Base-by-base conservation (phyloP, 2,329 filamentous ascomycete genomes). In the Cladosporium colombiae region DNA sequence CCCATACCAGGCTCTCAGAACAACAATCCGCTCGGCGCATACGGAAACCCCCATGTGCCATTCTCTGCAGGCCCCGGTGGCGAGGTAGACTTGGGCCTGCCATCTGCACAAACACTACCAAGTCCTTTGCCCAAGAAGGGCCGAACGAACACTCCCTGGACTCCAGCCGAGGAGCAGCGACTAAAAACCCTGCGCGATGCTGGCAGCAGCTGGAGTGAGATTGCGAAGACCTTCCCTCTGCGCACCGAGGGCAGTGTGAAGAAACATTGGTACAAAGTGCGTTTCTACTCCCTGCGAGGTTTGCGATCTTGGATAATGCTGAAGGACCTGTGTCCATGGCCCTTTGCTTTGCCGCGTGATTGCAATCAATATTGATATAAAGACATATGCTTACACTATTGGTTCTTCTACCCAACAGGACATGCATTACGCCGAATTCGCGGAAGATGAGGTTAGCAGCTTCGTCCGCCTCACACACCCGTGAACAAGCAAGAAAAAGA, bases 351-450 rank as follows among this genome's bases (percentile, higher is more conserved):
- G 27, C 16, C 37, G 29, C 46, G 21, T 33, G n/a, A n/a, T 18
- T 16, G 31, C 10, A 33, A n/a, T 13, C 27, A 33, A 14, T 1
- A 2, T 55, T 29, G 25, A 55, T 7, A 37, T 7, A 37, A 65
- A 66, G 21, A 68, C 31, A 50, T 52, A 40, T 46, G 53, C 61
- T 65, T 46, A 67, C 65, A 57, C 18, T 35, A 37, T 31, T 56
- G 25, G 40, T 25, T 25, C 11, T 44, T 33, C 13, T 21, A 27
- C 18, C 35, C 33, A 66, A 67, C 74, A 95, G 91, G 95, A 99
- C 74, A 99, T 99, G 95, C 95, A 99, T 77, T 98, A 98, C 78
- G 95, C 95, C 70, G 95, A 98, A 77, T 98, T 99, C 78, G 93
- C 92, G 59, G 94, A 97, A 82, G 93, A 98, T 76, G 95, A 97